Conservation (phyloP, 306 rosid species). For the Pterocarpus santalinus region DNA sequence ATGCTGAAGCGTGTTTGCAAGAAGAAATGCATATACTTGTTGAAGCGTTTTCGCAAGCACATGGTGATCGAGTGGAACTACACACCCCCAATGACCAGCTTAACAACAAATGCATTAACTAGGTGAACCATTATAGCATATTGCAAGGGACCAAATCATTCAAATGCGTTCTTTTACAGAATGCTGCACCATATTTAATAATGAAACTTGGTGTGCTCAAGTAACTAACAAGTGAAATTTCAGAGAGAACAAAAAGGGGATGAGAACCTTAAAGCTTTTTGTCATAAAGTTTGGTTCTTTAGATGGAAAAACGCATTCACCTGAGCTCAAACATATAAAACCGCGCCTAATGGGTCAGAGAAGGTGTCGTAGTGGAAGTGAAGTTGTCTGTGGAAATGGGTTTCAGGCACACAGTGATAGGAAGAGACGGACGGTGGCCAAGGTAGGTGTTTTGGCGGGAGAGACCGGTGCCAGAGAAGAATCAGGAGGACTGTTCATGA, state of each 20-base stretch:
- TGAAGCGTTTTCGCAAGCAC: constrained; percentile 37
- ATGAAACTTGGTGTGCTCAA: neutral
- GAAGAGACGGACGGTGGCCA: constrained; percentile 2
- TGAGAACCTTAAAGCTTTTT: neutral
- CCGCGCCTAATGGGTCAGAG: constrained; percentile 48
- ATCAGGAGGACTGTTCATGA: too few species aligned
- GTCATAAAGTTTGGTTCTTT: neutral
- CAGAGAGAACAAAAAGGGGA: neutral
- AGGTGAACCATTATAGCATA: neutral
- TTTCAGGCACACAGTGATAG: neutral
- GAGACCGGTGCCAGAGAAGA: neutral
- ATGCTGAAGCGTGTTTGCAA: neutral
- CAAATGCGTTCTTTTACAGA: neutral
- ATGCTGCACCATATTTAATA: neutral
- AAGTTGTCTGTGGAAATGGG: constrained; percentile 30
- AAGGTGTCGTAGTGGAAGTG: constrained; percentile 7
- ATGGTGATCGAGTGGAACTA: neutral
- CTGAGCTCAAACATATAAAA: constrained; percentile 59
- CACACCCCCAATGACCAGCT: neutral
- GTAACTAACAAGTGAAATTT: neutral
- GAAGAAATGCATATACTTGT: neutral
- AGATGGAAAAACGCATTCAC: constrained; percentile 26
- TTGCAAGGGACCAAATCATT: neutral
- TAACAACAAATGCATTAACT: constrained; percentile 22
- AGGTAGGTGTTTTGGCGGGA: constrained; percentile 50